Conservation (phyloP, 2,329 filamentous ascomycete genomes). For the Botrytis byssoidea region DNA sequence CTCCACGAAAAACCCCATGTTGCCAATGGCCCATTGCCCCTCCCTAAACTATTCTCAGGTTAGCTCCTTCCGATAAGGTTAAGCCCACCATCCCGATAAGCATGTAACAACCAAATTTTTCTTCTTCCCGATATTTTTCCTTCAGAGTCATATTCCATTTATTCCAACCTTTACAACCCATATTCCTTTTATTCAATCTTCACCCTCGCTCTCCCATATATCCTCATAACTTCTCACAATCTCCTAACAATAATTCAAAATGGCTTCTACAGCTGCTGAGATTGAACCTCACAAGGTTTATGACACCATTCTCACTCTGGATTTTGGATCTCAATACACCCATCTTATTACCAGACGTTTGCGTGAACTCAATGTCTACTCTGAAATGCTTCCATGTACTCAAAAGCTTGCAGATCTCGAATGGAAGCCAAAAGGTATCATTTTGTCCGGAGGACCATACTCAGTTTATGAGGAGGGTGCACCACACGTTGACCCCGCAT, state of each 20-base stretch:
- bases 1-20: slow-evolving; percentile 13
- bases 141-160: background rate
- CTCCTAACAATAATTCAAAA: background rate
- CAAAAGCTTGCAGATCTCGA: slow-evolving; percentile 73
- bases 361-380: slow-evolving; percentile 76
- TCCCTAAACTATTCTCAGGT: slow-evolving; percentile 4
- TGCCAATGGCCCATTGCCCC: slow-evolving; percentile 5
- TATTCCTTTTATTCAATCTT: background rate
- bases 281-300: slow-evolving; percentile 36
- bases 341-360: slow-evolving; percentile 67
- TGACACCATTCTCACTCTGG: slow-evolving; percentile 65
- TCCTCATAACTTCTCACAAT: background rate
- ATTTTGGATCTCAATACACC: slow-evolving; percentile 71
- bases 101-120: slow-evolving; percentile 13
- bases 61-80: background rate
- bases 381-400: slow-evolving; percentile 85
- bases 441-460: slow-evolving; percentile 68
- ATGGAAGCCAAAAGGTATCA: slow-evolving; percentile 81
- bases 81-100: slow-evolving; percentile 10
- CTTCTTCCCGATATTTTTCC: slow-evolving; percentile 12
- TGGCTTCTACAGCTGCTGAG: slow-evolving; percentile 14
- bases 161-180: background rate
- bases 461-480: slow-evolving; percentile 80
- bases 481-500: slow-evolving; percentile 76
- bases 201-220: background rate